Evolutionary conservation across 1,284 basidiomycete genomes (phyloP), one percentile per base, ranked within the genome.

Genomic region (Caloboletus inedulis): DNA sequence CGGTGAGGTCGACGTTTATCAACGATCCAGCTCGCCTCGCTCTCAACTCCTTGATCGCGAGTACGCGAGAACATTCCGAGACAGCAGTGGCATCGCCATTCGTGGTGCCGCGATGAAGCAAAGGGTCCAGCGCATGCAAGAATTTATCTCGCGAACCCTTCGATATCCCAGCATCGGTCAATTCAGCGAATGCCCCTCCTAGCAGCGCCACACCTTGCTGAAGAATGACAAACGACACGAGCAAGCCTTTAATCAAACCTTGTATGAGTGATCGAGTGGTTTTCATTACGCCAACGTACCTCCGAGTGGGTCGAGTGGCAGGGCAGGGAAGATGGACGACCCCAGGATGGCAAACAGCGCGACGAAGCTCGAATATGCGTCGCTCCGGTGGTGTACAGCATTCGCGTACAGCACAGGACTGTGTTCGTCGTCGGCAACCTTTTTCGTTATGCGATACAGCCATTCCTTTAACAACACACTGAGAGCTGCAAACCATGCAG

Each of bases 221-320:
- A 23, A 97, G 77, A 68, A 98, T 97, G 61, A 98, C 83, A 51
- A 91, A 73, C 0, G 93, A 93, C 10, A 98, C 95, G 49, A 97
- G 70, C 18, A 98, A 73, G 13, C 89, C 88, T 89, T 58, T 41
- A 3, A 49, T 41, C 47, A 49, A 39, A 43, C 29, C 18, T 10
- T 36, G 25, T 34, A 47, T 66, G n/a, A 48, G 51, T 45, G 42
- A 49, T 51, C 52, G 53, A n/a, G 40, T 13, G 36, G 23, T 19
- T 21, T 23, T 34, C 31, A 42, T 31, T 30, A 46, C n/a, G 14
- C 13, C 21, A 14, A 62, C 65, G 51, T 60, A 86, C 95, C 96
- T 59, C 97, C 97, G 29, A 99, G 79, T 4, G 96, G 95, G 69
- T 99, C 96, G 29, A 98, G 77, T 27, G 93, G 91, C 57, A 94